Conservation (phyloP, 2,329 filamentous ascomycete species). For the Bipolaris bicolor region DNA sequence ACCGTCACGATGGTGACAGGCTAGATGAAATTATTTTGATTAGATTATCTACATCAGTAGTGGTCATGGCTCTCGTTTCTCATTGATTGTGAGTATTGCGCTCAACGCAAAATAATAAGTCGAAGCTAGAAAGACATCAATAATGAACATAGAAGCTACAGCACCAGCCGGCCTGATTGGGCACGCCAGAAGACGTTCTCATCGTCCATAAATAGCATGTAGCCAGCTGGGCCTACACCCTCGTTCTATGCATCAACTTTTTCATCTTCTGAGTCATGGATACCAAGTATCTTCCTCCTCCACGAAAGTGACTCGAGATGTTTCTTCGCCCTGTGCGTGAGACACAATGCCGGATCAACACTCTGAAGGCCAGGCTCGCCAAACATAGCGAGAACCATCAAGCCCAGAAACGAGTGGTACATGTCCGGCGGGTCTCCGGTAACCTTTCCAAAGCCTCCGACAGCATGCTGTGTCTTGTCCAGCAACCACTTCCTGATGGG, state of each 20-base stretch:
- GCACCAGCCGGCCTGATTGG: background rate
- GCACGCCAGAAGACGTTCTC: constrained; percentile 1
- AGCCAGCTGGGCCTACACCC: constrained; percentile 7
- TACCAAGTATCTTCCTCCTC: constrained; percentile 38
- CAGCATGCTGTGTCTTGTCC: constrained; percentile 82
- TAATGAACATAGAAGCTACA: background rate
- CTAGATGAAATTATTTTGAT: background rate
- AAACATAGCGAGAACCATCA: constrained; percentile 78
- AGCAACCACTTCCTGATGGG: constrained; percentile 80
- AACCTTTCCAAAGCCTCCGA: constrained; percentile 60
- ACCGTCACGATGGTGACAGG: background rate
- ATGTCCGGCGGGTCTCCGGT: constrained; percentile 65
- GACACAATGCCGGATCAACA: constrained; percentile 78
- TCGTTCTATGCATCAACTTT: constrained; percentile 1
- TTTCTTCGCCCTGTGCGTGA: constrained; percentile 64
- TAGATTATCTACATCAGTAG: background rate
- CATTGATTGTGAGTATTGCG: background rate
- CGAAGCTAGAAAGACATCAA: background rate
- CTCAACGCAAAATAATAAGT: background rate
- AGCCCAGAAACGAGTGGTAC: constrained; percentile 86
- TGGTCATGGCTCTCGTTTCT: background rate
- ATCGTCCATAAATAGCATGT: constrained; percentile 9
- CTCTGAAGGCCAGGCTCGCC: constrained; percentile 71
- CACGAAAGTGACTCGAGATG: constrained; percentile 47
- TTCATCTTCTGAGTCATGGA: background rate